Evolutionary conservation across 768 basidiomycete genomes (phyloP).

Genomic region (Sarcodon aspratus): DNA sequence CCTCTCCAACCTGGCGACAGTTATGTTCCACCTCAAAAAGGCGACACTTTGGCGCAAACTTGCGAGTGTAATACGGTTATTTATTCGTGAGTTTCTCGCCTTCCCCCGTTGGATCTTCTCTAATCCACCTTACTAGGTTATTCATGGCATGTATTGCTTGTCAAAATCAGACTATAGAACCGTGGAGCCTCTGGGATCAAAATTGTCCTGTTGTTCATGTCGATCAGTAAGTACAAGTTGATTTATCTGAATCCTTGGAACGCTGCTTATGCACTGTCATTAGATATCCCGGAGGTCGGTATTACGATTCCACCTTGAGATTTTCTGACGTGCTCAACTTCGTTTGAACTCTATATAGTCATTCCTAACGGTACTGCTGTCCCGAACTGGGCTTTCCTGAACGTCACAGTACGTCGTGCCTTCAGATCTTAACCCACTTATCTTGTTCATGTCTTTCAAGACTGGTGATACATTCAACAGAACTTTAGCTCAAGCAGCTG

Average conservation of each 20-base stretch:
- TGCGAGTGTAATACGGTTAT: not conserved
- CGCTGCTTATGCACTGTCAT: not conserved
- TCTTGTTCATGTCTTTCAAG: too few relatives aligned
- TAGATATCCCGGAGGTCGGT: not conserved
- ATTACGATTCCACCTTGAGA: not conserved
- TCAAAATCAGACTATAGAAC: not conserved
- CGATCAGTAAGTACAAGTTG: not conserved
- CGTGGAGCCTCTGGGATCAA: not conserved
- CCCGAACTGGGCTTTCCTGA: conserved; percentile 38
- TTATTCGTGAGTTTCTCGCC: not conserved
- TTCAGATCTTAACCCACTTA: too few relatives aligned
- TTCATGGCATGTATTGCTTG: not conserved
- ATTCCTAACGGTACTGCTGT: conserved; percentile 31
- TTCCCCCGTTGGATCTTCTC: not conserved
- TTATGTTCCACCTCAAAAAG: not conserved
- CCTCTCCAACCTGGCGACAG: not conserved
- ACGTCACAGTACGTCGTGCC: conserved; percentile 23
- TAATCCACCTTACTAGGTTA: not conserved
- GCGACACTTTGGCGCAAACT: not conserved
- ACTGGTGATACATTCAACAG: too few relatives aligned
- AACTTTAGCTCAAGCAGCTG: not conserved
- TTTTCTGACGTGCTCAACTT: too few relatives aligned
- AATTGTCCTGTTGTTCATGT: not conserved
- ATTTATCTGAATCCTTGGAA: conserved; percentile 12
- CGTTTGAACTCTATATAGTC: not conserved